Base-by-base conservation (phyloP, 345 rosid genomes). In the Chamaenerion angustifolium region DNA sequence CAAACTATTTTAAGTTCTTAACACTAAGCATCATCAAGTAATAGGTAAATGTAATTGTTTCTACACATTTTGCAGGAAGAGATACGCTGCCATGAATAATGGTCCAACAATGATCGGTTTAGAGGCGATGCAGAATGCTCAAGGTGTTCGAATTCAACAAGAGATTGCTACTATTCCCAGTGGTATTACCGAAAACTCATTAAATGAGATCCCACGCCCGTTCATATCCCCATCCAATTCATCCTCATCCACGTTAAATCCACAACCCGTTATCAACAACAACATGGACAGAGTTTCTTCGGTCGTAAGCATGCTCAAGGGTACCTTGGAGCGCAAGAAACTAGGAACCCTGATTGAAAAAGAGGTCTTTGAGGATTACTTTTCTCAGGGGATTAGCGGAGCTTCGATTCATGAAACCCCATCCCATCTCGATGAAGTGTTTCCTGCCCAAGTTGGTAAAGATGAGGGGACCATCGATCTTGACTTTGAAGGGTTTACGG, bases 251-350 rank as follows among this genome's bases (percentile, higher is more conserved):
- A 63, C 70, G 19, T 64, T 70, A 54, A 66, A 67, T 40, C 58
- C 67, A 14, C 66, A 51, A 23, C 81, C 65, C 50, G 60, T 52
- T 18, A 71, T 60, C 11, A 69, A 57, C 18, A 71, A 63, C 11
- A 69, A 57, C 51, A 48, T 53, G 13, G 90, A 75, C 49, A 69
- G 61, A 27, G 71, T 82, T 43, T 79, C 85, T 47, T 76, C 81
- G 27, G 81, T 82, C 60, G 90, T 82, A 17, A 76, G 62, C 70
- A 75, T 79, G 85, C 68, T 82, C 15, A 82, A 76, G 78, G 83
- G 79, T 31, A 76, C 83, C 1, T 63, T 82, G 21, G 78, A 79
- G 46, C 66, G 79, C 56, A 82, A 75, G 58, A 79, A 69, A 65
- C 71, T 73, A 6, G 59, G 59, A n/a, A 73, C 53, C 62, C 82